phyloP scores from a whole-genome alignment of 1,284 basidiomycete species.

The Cystobasidium sp. region DNA sequence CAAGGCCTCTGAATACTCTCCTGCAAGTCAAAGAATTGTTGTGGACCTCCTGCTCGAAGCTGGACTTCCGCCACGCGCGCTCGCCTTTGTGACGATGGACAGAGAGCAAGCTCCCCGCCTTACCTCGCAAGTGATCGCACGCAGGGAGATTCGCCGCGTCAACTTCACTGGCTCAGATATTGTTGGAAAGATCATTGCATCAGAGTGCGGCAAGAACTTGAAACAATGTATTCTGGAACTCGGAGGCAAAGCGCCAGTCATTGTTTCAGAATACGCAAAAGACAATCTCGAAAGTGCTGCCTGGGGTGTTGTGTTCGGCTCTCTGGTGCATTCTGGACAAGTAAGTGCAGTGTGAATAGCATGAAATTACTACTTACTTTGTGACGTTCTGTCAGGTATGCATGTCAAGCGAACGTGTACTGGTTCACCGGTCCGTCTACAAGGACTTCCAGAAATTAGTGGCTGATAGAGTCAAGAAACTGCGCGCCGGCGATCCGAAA shows the following conservation, averaged over 20 bases:
- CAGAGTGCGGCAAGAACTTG: slow-evolving; percentile 57
- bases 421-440: slow-evolving; percentile 62
- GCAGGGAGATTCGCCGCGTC: slow-evolving; percentile 62
- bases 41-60: slow-evolving; percentile 60
- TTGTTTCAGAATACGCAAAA: slow-evolving; percentile 62
- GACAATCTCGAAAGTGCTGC: slow-evolving; percentile 67
- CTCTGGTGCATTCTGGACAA: slow-evolving; percentile 65
- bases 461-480: slow-evolving; percentile 48
- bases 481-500: slow-evolving; percentile 44
- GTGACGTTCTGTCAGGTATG: slow-evolving; percentile 62
- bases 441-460: slow-evolving; percentile 57
- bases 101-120: slow-evolving; percentile 60
- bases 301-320: slow-evolving; percentile 62
- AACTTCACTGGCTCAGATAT: slow-evolving; percentile 60
- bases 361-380: not conserved
- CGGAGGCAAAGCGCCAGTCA: slow-evolving; percentile 59
- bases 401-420: slow-evolving; percentile 71
- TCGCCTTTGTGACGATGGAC: slow-evolving; percentile 66
- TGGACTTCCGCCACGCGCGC: slow-evolving; percentile 65
- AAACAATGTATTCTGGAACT: slow-evolving; percentile 59
- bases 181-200: slow-evolving; percentile 56
- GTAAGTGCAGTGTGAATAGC: not conserved
- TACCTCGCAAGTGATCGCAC: slow-evolving; percentile 64
- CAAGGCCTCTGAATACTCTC: slow-evolving; percentile 66
- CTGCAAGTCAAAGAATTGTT: slow-evolving; percentile 62